phyloP scores from a whole-genome alignment of 208 protist species.

The Acanthamoeba castellanii region DNA sequence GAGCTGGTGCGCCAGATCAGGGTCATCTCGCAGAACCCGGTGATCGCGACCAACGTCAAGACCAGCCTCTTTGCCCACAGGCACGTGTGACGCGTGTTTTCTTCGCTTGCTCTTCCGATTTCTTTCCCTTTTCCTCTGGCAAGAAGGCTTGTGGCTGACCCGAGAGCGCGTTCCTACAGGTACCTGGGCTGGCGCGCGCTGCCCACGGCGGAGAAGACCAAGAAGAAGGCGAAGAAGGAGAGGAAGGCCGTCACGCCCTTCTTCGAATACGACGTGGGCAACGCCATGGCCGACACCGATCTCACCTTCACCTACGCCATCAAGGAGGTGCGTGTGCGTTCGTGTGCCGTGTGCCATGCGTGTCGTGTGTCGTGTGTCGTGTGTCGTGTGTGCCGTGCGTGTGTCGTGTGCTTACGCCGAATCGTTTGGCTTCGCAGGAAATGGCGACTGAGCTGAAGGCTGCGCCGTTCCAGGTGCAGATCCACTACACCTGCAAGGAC shows the following conservation, averaged over 20 bases:
- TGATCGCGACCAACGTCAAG: slow-evolving; percentile 61
- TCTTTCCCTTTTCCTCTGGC: background rate
- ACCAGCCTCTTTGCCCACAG: slow-evolving; percentile 5
- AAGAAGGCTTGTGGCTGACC: too few relatives aligned
- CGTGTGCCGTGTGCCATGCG: background rate
- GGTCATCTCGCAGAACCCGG: slow-evolving; percentile 60
- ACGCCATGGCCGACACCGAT: slow-evolving; percentile 55
- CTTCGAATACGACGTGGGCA: slow-evolving; percentile 67
- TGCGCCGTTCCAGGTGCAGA: slow-evolving; percentile 49
- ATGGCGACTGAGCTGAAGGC: background rate
- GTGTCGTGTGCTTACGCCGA: background rate
- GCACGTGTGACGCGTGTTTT: background rate
- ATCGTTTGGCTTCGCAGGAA: background rate
- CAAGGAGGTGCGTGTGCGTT: background rate
- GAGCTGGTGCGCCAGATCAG: slow-evolving; percentile 60
- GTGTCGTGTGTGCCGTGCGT: background rate
- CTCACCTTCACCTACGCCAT: slow-evolving; percentile 62
- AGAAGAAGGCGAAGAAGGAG: slow-evolving; percentile 1
- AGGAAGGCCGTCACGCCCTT: slow-evolving; percentile 32
- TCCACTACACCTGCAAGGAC: slow-evolving; percentile 24
- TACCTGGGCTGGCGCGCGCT: background rate
- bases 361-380: background rate
- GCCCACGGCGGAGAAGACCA: background rate
- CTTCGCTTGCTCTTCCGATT: background rate
- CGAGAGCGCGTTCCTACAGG: too few relatives aligned